A percentile compares a stretch with the other conserved stretches of the same genome.
Conservation (phyloP, 257 asterid genomes). For the Linderniella brevidens region DNA sequence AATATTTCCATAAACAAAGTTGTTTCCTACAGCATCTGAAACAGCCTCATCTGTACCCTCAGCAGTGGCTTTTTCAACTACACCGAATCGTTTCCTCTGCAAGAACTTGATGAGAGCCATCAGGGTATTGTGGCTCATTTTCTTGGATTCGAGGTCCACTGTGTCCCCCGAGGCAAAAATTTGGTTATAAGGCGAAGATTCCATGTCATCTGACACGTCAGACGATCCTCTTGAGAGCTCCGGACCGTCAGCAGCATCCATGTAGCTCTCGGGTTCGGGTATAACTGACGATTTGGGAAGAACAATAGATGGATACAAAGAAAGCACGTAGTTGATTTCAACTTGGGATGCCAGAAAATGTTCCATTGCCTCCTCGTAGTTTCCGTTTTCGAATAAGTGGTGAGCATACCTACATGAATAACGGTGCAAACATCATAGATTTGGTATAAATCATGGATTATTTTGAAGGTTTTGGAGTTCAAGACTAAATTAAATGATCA, state of each 20-base stretch:
- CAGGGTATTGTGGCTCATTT: conserved; percentile 85
- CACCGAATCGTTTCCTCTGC: conserved; percentile 65
- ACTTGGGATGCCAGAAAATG: conserved; percentile 91
- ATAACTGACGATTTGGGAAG: conserved; percentile 74
- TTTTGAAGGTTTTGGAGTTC: background rate
- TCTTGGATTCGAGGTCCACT: conserved; percentile 65
- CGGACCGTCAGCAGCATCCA: conserved; percentile 54
- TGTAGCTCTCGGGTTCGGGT: conserved; percentile 68
- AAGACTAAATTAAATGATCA: background rate
- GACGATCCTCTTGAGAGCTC: conserved; percentile 80
- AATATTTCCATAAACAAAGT: conserved; percentile 44
- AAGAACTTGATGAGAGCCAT: conserved; percentile 94
- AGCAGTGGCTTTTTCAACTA: conserved; percentile 86
- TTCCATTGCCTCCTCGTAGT: conserved; percentile 95
- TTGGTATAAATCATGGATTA: conserved; percentile 7
- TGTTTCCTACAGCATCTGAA: conserved; percentile 85
- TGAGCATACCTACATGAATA: conserved; percentile 64
- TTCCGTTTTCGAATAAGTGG: conserved; percentile 77
- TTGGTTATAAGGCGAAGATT: conserved; percentile 26
- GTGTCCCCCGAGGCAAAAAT: conserved; percentile 52
- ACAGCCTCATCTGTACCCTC: conserved; percentile 99
- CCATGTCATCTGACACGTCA: conserved; percentile 76
- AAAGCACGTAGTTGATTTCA: conserved; percentile 71
- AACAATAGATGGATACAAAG: conserved; percentile 65
- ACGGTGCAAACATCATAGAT: conserved; percentile 15